phyloP scores from a whole-genome alignment of 768 basidiomycete genomes.

The Auriscalpium orientale region DNA sequence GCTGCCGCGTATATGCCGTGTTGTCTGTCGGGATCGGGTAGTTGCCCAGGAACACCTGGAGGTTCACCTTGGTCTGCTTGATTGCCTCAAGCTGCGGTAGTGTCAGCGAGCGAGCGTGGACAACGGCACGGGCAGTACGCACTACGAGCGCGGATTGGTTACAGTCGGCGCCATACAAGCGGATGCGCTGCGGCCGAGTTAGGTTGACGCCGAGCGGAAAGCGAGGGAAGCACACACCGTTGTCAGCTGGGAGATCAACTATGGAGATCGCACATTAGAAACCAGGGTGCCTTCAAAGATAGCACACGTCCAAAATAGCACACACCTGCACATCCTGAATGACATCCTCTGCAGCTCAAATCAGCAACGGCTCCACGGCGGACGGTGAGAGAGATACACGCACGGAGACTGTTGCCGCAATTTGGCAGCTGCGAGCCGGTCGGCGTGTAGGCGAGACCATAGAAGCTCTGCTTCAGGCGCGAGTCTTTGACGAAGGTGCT shows the following conservation, averaged over 20 bases:
- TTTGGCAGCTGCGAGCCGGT: constrained; percentile 60
- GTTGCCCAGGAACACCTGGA: constrained; percentile 73
- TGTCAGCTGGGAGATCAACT: constrained; percentile 84
- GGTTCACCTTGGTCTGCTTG: constrained; percentile 78
- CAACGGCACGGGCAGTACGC: constrained; percentile 18
- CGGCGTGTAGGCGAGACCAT: constrained; percentile 85
- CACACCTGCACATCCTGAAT: constrained; percentile 65
- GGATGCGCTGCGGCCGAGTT: constrained; percentile 40
- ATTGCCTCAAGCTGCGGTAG: constrained; percentile 73
- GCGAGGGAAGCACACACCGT: constrained; percentile 25
- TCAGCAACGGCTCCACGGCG: background rate
- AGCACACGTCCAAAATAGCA: constrained; percentile 2
- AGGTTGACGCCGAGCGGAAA: background rate
- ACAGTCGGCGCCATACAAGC: constrained; percentile 84
- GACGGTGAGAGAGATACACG: constrained; percentile 13
- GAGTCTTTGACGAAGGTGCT: constrained; percentile 68
- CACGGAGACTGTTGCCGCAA: constrained; percentile 48
- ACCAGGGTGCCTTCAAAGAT: constrained; percentile 3
- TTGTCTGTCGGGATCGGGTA: constrained; percentile 59
- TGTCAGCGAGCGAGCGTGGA: background rate
- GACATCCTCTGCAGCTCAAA: constrained; percentile 36
- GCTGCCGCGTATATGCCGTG: constrained; percentile 69
- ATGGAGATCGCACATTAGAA: constrained; percentile 2
- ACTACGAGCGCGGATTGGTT: constrained; percentile 74
- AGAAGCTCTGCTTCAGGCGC: constrained; percentile 67